Evolutionary conservation across 495 filamentous ascomycete species (phyloP).

Genomic region (Talaromyces stipitatus): DNA sequence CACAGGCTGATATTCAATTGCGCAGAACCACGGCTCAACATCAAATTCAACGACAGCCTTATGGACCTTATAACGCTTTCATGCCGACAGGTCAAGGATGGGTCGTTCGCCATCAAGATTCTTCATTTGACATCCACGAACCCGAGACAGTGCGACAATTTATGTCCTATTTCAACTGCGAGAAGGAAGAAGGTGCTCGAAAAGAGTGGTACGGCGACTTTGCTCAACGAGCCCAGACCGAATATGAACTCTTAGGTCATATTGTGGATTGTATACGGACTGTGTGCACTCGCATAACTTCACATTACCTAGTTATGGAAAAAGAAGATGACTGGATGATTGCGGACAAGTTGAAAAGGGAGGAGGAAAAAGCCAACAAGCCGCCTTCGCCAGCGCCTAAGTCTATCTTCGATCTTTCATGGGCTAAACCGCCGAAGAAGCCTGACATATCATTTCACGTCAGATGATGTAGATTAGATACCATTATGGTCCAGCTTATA

Average conservation of each 20-base stretch:
- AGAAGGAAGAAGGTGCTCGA: conserved; percentile 1
- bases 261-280: conserved; percentile 9
- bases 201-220: conserved; percentile 4
- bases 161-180: background rate
- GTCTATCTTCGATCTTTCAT: conserved; percentile 12
- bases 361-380: conserved; percentile 9
- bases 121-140: background rate
- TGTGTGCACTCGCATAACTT: background rate
- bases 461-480: background rate
- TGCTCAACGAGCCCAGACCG: conserved; percentile 7
- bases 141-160: background rate
- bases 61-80: background rate
- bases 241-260: conserved; percentile 7
- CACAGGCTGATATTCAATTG: background rate
- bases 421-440: conserved; percentile 5
- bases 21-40: background rate
- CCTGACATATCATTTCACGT: background rate
- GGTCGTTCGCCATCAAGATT: background rate
- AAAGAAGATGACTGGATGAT: conserved; percentile 12
- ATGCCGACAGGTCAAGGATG: background rate
- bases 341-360: conserved; percentile 8
- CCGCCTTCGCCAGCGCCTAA: conserved; percentile 3
- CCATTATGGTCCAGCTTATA: background rate
- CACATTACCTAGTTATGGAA: conserved; percentile 9
- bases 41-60: background rate